Evolutionary conservation across 305 asterid genomes (phyloP).

Genomic region (Fraxinus dipetala): DNA sequence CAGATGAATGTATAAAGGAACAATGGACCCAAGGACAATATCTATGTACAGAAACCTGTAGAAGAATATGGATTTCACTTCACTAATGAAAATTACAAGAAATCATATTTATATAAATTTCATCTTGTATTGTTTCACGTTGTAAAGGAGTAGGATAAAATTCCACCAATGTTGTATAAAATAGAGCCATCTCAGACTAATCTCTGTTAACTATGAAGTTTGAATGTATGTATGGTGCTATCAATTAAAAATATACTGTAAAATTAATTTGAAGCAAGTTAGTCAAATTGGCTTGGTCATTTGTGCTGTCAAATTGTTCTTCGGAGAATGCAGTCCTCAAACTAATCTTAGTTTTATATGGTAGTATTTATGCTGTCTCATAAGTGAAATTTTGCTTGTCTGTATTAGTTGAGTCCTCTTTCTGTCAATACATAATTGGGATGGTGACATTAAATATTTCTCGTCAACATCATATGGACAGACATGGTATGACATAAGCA

Average conservation of each 20-base stretch:
- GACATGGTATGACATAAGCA: not conserved
- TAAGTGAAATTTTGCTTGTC: not conserved
- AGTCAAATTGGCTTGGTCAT: not conserved
- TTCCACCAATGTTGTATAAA: not conserved
- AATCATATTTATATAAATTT: not conserved
- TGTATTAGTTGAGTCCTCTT: not conserved
- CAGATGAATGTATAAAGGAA: slow-evolving; percentile 1
- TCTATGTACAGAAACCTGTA: slow-evolving; percentile 8
- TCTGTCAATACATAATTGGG: not conserved
- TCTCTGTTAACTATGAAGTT: not conserved
- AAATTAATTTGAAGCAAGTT: not conserved
- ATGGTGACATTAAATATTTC: not conserved
- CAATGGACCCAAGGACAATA: slow-evolving; percentile 10
- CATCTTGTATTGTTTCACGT: not conserved
- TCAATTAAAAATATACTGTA: not conserved
- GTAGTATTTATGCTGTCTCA: not conserved
- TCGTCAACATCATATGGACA: not conserved
- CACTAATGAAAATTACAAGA: not conserved
- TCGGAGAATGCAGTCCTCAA: not conserved
- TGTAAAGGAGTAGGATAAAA: not conserved
- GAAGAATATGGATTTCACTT: not conserved
- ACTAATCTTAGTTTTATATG: not conserved
- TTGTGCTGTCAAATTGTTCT: not conserved
- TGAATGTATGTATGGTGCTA: not conserved
- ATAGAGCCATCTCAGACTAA: not conserved